Evolutionary conservation across 768 basidiomycete species (phyloP).

Genomic region (Cystofilobasidium capitatum): DNA sequence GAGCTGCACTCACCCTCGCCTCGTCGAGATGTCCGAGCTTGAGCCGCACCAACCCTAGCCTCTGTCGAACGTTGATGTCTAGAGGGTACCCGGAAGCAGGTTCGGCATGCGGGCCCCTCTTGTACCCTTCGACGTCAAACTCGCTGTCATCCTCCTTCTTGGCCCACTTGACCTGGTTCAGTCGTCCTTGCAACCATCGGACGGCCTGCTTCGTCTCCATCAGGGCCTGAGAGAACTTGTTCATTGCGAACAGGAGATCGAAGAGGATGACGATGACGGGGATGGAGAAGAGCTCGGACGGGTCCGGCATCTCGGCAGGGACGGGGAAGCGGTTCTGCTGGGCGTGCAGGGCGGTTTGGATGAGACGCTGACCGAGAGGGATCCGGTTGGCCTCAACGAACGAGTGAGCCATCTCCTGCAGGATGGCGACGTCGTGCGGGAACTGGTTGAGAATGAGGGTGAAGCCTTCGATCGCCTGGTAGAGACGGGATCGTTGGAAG

Average conservation of each 20-base stretch:
- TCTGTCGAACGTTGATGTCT: constrained; percentile 69
- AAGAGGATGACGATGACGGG: constrained; percentile 74
- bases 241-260: constrained; percentile 67
- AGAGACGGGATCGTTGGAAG: neutral
- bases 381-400: constrained; percentile 66
- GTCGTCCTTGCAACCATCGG: constrained; percentile 83
- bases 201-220: constrained; percentile 62
- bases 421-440: constrained; percentile 68
- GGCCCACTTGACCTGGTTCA: constrained; percentile 68
- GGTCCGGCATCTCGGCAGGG: constrained; percentile 41
- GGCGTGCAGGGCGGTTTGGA: constrained; percentile 64
- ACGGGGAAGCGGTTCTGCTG: constrained; percentile 49
- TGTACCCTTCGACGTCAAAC: constrained; percentile 50
- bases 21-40: constrained; percentile 70
- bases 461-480: constrained; percentile 55
- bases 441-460: constrained; percentile 61
- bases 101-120: constrained; percentile 29
- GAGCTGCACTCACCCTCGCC: constrained; percentile 53
- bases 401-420: constrained; percentile 66
- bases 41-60: constrained; percentile 71
- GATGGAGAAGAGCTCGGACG: constrained; percentile 44
- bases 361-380: constrained; percentile 53
- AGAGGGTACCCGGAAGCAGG: constrained; percentile 48
- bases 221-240: constrained; percentile 58
- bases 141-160: constrained; percentile 77